Percentiles rank a stretch among this genome's conserved stretches.
phyloP scores from a whole-genome alignment of 140 eudicot genomes.

The Stevia rebaudiana region DNA sequence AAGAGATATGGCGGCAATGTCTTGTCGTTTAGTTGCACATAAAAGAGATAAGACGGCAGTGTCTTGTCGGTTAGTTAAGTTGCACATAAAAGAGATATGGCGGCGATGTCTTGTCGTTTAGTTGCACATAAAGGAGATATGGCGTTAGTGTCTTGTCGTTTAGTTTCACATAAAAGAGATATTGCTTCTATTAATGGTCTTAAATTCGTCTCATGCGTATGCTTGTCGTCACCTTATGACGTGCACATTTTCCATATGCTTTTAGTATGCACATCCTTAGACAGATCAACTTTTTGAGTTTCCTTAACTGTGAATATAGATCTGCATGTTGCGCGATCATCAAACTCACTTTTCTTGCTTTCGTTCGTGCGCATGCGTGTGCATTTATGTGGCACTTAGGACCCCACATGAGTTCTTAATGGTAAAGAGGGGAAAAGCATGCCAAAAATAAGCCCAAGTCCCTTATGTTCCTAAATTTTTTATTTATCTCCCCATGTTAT shows the following conservation, averaged over 20 bases:
- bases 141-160: not conserved
- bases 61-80: too few species aligned
- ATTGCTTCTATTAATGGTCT: not conserved
- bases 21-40: constrained; percentile 11
- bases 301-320: constrained; percentile 9
- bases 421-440: not conserved
- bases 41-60: not conserved
- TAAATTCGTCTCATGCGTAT: not conserved
- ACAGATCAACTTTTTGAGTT: constrained; percentile 12
- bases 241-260: constrained; percentile 8
- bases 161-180: too few species aligned
- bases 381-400: not conserved
- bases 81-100: too few species aligned
- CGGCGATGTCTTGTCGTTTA: constrained; percentile 13
- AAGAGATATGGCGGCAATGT: not conserved
- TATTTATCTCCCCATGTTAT: too few species aligned
- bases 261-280: not conserved
- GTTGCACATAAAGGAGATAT: not conserved
- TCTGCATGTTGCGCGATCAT: not conserved
- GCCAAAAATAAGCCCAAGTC: not conserved
- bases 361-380: not conserved
- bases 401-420: not conserved
- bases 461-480: not conserved
- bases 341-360: not conserved
- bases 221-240: constrained; percentile 22